Conservation (phyloP, 1,284 basidiomycete genomes). For the Moesziomyces antarcticus region DNA sequence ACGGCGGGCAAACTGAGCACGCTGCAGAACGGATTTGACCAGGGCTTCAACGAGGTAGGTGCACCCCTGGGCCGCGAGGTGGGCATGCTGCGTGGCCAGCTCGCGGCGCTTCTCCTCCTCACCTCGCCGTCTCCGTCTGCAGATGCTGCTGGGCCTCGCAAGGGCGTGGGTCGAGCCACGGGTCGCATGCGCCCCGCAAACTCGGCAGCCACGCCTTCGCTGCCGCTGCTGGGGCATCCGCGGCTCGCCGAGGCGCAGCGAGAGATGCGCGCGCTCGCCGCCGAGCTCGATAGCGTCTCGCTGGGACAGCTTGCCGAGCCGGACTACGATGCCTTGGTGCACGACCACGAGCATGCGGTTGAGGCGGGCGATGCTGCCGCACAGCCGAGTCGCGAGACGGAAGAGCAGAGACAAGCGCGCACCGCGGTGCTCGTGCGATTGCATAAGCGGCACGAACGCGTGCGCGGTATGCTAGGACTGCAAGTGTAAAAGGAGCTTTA, state of each 20-base stretch:
- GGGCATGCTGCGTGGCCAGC: slow-evolving; percentile 77
- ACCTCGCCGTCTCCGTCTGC: slow-evolving; percentile 4
- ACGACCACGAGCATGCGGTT: slow-evolving; percentile 47
- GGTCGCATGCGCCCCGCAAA: neutral
- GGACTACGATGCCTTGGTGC: slow-evolving; percentile 53
- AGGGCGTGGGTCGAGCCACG: neutral
- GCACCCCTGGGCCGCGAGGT: slow-evolving; percentile 79
- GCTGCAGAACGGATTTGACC: slow-evolving; percentile 83
- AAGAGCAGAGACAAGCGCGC: slow-evolving; percentile 5
- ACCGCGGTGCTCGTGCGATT: slow-evolving; percentile 8
- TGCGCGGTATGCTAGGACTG: slow-evolving; percentile 14
- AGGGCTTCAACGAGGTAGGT: slow-evolving; percentile 78
- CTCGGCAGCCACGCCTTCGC: neutral
- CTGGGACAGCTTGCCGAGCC: slow-evolving; percentile 30
- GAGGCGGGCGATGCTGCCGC: neutral
- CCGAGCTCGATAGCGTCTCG: slow-evolving; percentile 19
- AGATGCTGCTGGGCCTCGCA: slow-evolving; percentile 2
- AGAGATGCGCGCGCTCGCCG: slow-evolving; percentile 12
- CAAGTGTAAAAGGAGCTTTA: no score
- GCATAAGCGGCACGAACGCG: slow-evolving; percentile 9
- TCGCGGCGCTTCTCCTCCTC: slow-evolving; percentile 73
- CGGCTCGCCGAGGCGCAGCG: slow-evolving; percentile 9
- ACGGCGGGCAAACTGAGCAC: slow-evolving; percentile 82
- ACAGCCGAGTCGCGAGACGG: slow-evolving; percentile 15
- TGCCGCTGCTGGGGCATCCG: slow-evolving; percentile 14